These are phyloP conservation scores for Aspergillus vadensis DNA, from an alignment of 2,329 filamentous ascomycete genomes.

Conservation along the genomic window DNA sequence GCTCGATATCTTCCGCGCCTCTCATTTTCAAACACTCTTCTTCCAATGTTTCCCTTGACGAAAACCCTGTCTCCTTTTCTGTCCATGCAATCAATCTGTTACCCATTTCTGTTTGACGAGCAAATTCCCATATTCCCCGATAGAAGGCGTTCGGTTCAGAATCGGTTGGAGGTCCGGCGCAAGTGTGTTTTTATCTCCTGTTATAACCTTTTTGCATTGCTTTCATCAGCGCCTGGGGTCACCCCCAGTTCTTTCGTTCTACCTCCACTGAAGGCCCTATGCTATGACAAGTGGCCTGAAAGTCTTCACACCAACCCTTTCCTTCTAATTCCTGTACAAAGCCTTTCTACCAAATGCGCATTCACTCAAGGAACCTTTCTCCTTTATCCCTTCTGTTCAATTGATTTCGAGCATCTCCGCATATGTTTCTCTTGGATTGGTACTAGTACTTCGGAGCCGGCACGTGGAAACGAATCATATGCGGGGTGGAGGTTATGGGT, in stretches of 20 bases:
- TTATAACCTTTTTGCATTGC: conserved; percentile 10
- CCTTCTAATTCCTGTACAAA: conserved; percentile 36
- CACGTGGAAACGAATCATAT: conserved; percentile 19
- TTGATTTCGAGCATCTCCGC: conserved; percentile 12
- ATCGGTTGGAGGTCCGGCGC: conserved; percentile 38
- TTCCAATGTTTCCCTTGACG: conserved; percentile 32
- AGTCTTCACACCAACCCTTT: conserved; percentile 16
- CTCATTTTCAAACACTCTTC: conserved; percentile 22
- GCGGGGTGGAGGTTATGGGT: conserved; percentile 20
- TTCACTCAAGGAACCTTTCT: conserved; percentile 9
- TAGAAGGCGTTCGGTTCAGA: conserved; percentile 44
- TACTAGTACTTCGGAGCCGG: conserved; percentile 11
- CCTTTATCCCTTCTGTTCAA: conserved; percentile 11
- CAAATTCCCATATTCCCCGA: conserved; percentile 39
- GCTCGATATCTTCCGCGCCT: conserved; percentile 27
- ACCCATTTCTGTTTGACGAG: conserved; percentile 31
- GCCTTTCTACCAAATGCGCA: conserved; percentile 27
- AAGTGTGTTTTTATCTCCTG: conserved; percentile 25
- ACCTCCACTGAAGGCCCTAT: conserved; percentile 18
- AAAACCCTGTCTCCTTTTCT: conserved; percentile 21
- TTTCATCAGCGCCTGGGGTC: conserved; percentile 6
- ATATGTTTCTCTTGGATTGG: conserved; percentile 14
- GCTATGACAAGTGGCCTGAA: conserved; percentile 11
- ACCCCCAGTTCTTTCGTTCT: conserved; percentile 11
- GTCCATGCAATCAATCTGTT: conserved; percentile 26